Conservation (phyloP, 192 early-diverging fungal genomes). For the Coemansia sp. region DNA sequence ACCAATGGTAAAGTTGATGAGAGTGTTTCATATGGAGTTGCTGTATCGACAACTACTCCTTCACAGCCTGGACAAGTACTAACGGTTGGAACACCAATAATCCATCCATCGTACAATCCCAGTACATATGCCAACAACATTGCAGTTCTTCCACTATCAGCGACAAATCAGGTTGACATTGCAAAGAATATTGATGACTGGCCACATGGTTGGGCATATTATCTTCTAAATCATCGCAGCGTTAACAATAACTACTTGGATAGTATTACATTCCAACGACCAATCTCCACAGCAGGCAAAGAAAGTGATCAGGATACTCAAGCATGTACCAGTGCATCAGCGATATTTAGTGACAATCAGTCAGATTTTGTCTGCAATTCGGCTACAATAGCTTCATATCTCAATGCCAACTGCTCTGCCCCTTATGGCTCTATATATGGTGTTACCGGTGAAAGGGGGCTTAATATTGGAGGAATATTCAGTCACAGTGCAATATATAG, state of each 20-base stretch:
- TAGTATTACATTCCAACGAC: neutral
- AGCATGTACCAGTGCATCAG: conserved; percentile 1
- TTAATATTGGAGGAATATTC: conserved; percentile 3
- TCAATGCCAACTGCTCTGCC: neutral
- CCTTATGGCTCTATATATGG: conserved; percentile 11
- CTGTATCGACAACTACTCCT: neutral
- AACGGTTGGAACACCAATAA: neutral
- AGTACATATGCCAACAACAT: conserved; percentile 16
- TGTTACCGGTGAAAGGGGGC: neutral
- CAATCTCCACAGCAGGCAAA: neutral
- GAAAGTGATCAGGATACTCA: neutral
- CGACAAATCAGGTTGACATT: neutral
- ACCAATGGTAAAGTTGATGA: neutral
- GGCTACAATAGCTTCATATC: neutral
- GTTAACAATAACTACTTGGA: neutral
- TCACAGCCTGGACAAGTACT: neutral
- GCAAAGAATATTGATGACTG: neutral
- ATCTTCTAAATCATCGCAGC: neutral
- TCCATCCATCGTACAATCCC: conserved; percentile 14
- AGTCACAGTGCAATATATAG: conserved; percentile 11
- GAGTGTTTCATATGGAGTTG: conserved; percentile 5
- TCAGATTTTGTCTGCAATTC: conserved; percentile 1
- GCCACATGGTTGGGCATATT: conserved; percentile 2
- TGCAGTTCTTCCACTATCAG: conserved; percentile 4
- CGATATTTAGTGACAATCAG: neutral